Evolutionary conservation across 2,329 filamentous ascomycete species (phyloP).

Genomic region (Graphilbum fragrans): DNA sequence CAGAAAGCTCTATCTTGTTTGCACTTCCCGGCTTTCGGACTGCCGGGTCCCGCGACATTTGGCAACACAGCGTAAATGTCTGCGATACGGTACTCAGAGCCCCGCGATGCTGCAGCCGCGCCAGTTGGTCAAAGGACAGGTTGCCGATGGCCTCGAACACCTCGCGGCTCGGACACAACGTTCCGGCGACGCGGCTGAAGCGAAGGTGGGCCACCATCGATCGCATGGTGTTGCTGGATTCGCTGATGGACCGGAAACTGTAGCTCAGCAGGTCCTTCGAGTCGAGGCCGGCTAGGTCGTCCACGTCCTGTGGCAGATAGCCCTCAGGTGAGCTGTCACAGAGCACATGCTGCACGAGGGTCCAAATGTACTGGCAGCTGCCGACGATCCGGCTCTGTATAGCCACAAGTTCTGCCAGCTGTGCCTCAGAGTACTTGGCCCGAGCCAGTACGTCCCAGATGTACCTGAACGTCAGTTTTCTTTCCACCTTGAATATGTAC

Average conservation of each 20-base stretch:
- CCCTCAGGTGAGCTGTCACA: slow-evolving; percentile 95
- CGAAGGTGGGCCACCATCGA: slow-evolving; percentile 43
- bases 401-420: slow-evolving; percentile 21
- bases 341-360: slow-evolving; percentile 60
- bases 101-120: slow-evolving; percentile 74
- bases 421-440: slow-evolving; percentile 22
- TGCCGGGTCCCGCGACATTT: slow-evolving; percentile 38
- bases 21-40: slow-evolving; percentile 10
- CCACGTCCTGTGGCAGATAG: slow-evolving; percentile 64
- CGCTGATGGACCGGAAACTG: slow-evolving; percentile 89
- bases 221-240: slow-evolving; percentile 71
- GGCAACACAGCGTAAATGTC: slow-evolving; percentile 73
- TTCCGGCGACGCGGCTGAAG: slow-evolving; percentile 28
- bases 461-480: slow-evolving; percentile 23
- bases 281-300: slow-evolving; percentile 57
- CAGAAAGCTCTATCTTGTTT: slow-evolving; percentile 13
- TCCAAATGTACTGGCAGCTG: slow-evolving; percentile 63
- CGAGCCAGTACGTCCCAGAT: slow-evolving; percentile 39
- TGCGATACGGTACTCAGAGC: slow-evolving; percentile 88
- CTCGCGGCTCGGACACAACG: slow-evolving; percentile 33
- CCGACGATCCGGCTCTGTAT: slow-evolving; percentile 45
- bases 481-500: background rate
- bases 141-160: slow-evolving; percentile 57
- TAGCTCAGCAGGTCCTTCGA: slow-evolving; percentile 89
- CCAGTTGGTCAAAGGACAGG: slow-evolving; percentile 70